Evolutionary conservation across 2,329 filamentous ascomycete species (phyloP).

Genomic region (Epichloe gansuensis): DNA sequence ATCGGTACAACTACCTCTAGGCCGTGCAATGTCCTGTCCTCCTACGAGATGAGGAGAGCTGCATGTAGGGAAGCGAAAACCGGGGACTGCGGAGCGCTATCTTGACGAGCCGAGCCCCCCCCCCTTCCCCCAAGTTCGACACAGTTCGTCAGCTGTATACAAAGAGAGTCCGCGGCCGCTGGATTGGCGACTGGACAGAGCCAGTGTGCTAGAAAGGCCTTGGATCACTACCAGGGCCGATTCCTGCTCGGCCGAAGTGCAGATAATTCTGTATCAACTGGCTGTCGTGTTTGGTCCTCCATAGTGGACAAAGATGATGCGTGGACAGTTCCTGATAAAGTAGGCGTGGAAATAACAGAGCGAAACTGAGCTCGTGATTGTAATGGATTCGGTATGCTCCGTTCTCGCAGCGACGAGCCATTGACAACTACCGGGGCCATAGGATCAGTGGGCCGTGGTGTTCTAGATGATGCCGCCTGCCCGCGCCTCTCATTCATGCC

Average conservation of each 20-base stretch:
- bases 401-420: conserved; percentile 2
- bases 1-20: no score
- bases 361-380: not conserved
- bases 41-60: no score
- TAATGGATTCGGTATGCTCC: conserved; percentile 1
- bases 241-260: conserved; percentile 1
- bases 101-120: no score
- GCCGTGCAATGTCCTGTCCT: no score
- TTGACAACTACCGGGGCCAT: not conserved
- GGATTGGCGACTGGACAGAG: no score
- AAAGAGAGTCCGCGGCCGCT: no score
- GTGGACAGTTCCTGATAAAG: not conserved
- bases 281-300: not conserved
- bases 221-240: conserved; percentile 4
- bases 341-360: not conserved
- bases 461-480: not conserved
- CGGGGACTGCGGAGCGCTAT: no score
- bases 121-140: no score
- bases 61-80: no score
- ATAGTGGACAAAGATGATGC: not conserved
- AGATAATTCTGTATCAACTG: not conserved
- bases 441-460: not conserved
- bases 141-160: no score
- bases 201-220: no score
- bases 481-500: not conserved